Base-by-base conservation (phyloP, 345 rosid genomes). In the Lenwebbia sp. region DNA sequence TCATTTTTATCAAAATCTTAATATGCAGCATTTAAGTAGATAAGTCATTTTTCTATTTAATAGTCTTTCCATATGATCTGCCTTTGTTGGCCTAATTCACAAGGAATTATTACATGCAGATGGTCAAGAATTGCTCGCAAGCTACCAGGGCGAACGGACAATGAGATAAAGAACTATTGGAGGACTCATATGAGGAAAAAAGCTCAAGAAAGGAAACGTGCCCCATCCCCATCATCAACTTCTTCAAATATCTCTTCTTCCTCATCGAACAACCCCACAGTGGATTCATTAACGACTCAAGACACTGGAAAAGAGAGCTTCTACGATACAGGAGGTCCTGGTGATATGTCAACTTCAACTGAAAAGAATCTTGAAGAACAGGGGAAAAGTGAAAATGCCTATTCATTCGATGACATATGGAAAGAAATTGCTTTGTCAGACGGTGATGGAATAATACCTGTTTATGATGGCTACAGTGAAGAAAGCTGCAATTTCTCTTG, bases 131-230 rank as follows among this genome's bases (percentile, higher is more conserved):
- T 97, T 89, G 99, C 99, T 56, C 91, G 95, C 44, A 97, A 92
- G 89, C 87, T 97, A 86, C 99, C 99, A 3, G 99, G 99, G 83
- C 90, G 99, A 30, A 97, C 99, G 13, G 99, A 97, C 84, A 97
- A 97, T 82, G 99, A 97, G 92, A 97, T 97, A 44, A 97, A 97
- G 94, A 97, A 97, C 84, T 97, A 94, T 50, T 97, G 99, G 99
- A 93, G 99, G 88, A 95, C 99, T 78, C 98, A 96, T 86, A 94
- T 86, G 94, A 84, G 99, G 88, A 96, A 95, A 91, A 90, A 93
- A 88, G 95, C 99, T 86, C 99, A 97, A 88, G 95, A 92, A 85
- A 93, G 87, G 90, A 96, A 94, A 90, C 88, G 90, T 44, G 89
- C 83, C 26, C 26, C 52, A 50, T 90, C 93, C 14, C 88, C 92